Evolutionary conservation across 2,329 filamentous ascomycete genomes (phyloP), one percentile per base, ranked within the genome.

Genomic region (Nigrospora sphaerica): DNA sequence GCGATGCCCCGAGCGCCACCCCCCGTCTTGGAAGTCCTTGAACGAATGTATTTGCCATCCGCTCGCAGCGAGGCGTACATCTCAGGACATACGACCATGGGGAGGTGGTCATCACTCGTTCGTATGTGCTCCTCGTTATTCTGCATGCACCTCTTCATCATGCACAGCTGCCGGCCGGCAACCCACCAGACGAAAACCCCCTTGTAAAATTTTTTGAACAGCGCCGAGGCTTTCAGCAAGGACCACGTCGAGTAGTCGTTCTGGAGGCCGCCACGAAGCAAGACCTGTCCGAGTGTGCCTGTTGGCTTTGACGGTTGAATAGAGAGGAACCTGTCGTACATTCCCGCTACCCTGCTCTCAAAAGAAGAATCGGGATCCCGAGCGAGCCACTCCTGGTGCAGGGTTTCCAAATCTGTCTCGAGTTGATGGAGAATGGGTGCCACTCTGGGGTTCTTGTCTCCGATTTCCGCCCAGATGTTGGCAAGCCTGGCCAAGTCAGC

Each of bases 1-100:
- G 35, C 18, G n/a, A n/a, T 12, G 35, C n/a, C 18, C n/a, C 6
- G 5, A 12, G 14, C 35, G 35, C 14, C 6, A 28, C 4, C 35
- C 35, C 18, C 6, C 11, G 18, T 13, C 11, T 7, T 37, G 35
- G 14, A n/a, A 18, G 18, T 37, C 18, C 18, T 37, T n/a, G 35
- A 37, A 7, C 35, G 43, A 32, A 45, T 35, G 6, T 23, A 40
- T 32, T 54, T 59, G 23, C 42, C 60, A 48, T 73, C 67, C 0
- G 70, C 67, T 23, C 58, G 61, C 19, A 69, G 51, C 2, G 61
- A 53, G 0, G 59, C 63, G 45, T 66, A 70, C 55, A 70, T 61
- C 14, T 45, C 35, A 33, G 43, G 36, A 16, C 36, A 16, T 9
- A 45, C 43, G 16, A 45, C 23, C 23, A 28, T 28, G 23, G 23